A percentile compares a stretch with the other conserved stretches of the same genome.
These are phyloP conservation scores for Colletotrichum simmondsii DNA, from an alignment of 2,329 filamentous ascomycete species.

Conservation along the genomic window DNA sequence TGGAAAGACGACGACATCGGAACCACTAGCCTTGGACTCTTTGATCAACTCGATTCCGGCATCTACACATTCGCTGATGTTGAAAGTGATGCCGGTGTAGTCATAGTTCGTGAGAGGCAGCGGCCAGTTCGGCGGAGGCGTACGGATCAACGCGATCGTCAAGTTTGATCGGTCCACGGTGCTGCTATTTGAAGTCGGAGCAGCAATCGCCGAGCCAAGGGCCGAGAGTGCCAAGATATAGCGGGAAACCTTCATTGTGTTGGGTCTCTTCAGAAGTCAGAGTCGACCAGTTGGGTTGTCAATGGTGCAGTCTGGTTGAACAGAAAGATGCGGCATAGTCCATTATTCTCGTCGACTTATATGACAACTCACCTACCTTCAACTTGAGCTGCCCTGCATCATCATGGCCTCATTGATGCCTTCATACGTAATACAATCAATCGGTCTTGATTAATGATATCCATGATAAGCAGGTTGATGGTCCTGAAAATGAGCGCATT, in stretches of 20 bases:
- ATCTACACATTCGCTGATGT: conserved; percentile 14
- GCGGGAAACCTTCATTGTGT: background rate
- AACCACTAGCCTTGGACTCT: background rate
- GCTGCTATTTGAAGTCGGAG: background rate
- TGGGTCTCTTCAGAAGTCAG: background rate
- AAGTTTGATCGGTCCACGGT: conserved; percentile 6
- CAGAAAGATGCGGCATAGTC: too few species aligned
- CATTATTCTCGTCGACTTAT: too few species aligned
- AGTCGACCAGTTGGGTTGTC: too few species aligned
- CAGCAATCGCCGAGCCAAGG: background rate
- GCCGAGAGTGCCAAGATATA: background rate
- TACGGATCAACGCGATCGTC: conserved; percentile 7
- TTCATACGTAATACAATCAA: too few species aligned
- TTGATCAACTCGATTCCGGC: conserved; percentile 6
- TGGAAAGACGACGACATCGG: conserved; percentile 9
- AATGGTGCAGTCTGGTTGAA: too few species aligned
- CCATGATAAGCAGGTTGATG: too few species aligned
- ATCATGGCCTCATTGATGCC: too few species aligned
- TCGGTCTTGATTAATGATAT: too few species aligned
- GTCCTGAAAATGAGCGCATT: too few species aligned
- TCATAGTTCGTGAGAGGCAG: conserved; percentile 8
- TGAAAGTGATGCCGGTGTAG: conserved; percentile 1
- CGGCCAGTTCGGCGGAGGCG: conserved; percentile 21
- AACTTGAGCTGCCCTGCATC: too few species aligned
- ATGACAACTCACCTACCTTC: too few species aligned